Percentiles rank a stretch among this genome's conserved stretches.
Conservation (phyloP, 805 yeast species). For the Grigorovia yakushimaensis region DNA sequence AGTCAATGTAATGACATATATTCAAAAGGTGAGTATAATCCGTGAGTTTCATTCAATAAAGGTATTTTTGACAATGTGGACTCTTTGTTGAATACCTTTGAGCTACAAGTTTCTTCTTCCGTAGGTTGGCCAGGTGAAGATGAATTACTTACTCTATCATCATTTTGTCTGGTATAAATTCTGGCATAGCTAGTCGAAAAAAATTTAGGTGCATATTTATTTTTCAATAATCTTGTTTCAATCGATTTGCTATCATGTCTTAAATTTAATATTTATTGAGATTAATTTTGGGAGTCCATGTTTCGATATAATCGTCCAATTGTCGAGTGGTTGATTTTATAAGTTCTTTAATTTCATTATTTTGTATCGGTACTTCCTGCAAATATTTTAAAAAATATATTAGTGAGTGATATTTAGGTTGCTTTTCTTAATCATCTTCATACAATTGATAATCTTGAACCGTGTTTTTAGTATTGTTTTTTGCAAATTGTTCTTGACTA, state of each 20-base stretch:
- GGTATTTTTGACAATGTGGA: constrained; percentile 12
- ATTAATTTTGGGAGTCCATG: constrained; percentile 19
- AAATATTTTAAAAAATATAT: constrained; percentile 12
- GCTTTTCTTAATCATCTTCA: constrained; percentile 14
- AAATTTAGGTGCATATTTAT: constrained; percentile 17
- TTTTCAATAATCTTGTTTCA: constrained; percentile 24
- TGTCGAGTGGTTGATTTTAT: constrained; percentile 13
- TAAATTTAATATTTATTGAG: constrained; percentile 3
- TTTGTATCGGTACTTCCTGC: constrained; percentile 7
- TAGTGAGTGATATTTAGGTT: constrained; percentile 10
- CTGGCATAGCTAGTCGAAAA: constrained; percentile 16
- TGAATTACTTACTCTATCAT: not conserved
- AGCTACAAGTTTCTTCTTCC: not conserved
- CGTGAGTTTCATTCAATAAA: constrained; percentile 21
- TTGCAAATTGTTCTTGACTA: no score
- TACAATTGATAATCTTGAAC: constrained; percentile 4
- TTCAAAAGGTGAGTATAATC: constrained; percentile 22
- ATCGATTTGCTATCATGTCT: constrained; percentile 11
- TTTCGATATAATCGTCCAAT: constrained; percentile 6
- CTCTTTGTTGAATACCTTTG: constrained; percentile 2
- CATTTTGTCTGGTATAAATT: not conserved
- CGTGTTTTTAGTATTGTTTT: no score
- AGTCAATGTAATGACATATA: constrained; percentile 24
- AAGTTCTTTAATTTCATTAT: constrained; percentile 6
- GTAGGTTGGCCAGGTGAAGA: not conserved